These are phyloP conservation scores for Blastobotrys niveus DNA, from an alignment of 1,139 yeast species.

Conservation along the genomic window DNA sequence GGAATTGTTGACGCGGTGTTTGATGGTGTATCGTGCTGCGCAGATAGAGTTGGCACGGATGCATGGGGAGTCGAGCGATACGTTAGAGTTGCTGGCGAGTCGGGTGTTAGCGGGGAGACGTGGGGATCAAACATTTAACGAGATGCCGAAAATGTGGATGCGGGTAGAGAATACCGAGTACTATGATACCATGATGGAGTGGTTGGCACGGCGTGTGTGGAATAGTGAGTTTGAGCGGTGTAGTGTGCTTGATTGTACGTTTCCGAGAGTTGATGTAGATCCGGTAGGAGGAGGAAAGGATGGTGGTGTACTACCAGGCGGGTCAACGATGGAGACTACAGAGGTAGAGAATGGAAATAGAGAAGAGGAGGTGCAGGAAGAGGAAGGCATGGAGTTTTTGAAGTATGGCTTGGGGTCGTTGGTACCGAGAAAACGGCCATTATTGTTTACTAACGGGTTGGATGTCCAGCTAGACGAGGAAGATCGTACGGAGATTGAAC, in stretches of 20 bases:
- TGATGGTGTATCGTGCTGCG: conserved; percentile 1
- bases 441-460: not conserved
- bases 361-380: not conserved
- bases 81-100: not conserved
- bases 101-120: conserved; percentile 1
- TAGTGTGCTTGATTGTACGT: conserved; percentile 1
- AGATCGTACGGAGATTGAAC: not conserved
- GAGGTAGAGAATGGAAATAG: not conserved
- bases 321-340: not conserved
- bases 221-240: not conserved
- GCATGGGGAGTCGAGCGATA: not conserved
- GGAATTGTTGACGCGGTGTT: conserved; percentile 6
- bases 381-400: not conserved
- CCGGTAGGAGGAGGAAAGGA: not conserved
- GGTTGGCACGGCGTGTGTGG: conserved; percentile 5
- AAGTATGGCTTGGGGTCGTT: not conserved
- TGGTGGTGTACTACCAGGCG: not conserved
- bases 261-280: not conserved
- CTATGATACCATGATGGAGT: conserved; percentile 6
- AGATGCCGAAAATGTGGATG: not conserved
- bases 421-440: not conserved
- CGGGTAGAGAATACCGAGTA: not conserved
- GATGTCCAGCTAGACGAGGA: not conserved
- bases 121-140: not conserved
- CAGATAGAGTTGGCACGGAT: not conserved